Evolutionary conservation across 768 basidiomycete species (phyloP).

Genomic region (Psilocybe sp.): DNA sequence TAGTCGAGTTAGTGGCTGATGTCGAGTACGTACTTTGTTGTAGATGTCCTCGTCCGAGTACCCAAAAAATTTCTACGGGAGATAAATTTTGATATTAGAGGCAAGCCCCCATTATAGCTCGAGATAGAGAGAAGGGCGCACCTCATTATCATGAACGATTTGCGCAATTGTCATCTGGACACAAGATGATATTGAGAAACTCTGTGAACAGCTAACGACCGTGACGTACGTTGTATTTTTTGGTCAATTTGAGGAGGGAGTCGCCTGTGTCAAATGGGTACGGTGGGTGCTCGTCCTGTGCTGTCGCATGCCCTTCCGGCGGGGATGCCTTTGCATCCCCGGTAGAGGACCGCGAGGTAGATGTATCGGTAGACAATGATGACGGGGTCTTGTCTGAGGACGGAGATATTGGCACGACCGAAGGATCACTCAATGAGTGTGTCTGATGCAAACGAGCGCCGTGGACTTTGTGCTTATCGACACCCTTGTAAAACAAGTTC

Average conservation of each 20-base stretch:
- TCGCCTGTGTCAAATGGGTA: constrained; percentile 82
- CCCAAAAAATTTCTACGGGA: constrained; percentile 56
- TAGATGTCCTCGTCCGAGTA: constrained; percentile 74
- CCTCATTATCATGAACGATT: constrained; percentile 91
- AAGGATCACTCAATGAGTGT: constrained; percentile 41
- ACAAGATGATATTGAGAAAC: constrained; percentile 5
- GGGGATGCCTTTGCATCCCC: not conserved
- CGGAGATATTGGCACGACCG: constrained; percentile 8
- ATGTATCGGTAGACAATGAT: no score
- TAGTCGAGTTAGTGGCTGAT: not conserved
- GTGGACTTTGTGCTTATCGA: constrained; percentile 79
- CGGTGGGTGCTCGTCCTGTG: constrained; percentile 55
- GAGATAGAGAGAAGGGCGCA: constrained; percentile 13
- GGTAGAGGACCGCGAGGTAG: not conserved
- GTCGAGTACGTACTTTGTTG: constrained; percentile 48
- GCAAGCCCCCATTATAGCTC: not conserved
- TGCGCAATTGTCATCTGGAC: constrained; percentile 88
- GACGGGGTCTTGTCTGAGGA: no score
- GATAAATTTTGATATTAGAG: not conserved
- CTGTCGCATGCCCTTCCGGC: constrained; percentile 5
- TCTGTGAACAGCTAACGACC: no score
- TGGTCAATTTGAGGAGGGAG: constrained; percentile 70
- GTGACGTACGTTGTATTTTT: constrained; percentile 75
- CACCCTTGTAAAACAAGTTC: constrained; percentile 92
- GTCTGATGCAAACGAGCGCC: constrained; percentile 74